These are phyloP conservation scores for Kuraishia capsulata DNA, from an alignment of 805 yeast species.

Conservation along the genomic window DNA sequence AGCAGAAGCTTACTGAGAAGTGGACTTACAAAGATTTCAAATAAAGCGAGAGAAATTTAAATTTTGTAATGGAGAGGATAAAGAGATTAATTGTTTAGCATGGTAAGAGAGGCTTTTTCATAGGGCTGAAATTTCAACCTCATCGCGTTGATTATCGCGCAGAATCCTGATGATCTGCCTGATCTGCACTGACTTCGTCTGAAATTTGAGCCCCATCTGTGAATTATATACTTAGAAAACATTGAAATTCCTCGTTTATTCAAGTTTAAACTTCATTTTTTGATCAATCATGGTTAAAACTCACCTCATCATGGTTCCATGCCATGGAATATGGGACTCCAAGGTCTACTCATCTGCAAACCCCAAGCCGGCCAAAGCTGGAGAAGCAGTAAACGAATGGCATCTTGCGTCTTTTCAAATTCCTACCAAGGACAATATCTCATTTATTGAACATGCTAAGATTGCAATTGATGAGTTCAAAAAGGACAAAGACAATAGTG, in stretches of 20 bases:
- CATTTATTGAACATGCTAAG: constrained; percentile 54
- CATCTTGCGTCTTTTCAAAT: constrained; percentile 54
- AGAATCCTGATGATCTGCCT: no score
- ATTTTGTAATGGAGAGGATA: no score
- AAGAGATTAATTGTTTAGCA: no score
- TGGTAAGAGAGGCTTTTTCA: no score
- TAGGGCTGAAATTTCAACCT: not conserved
- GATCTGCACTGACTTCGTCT: no score
- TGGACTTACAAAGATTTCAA: constrained; percentile 90
- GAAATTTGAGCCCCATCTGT: no score
- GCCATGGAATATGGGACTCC: constrained; percentile 20
- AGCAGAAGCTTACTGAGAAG: constrained; percentile 77
- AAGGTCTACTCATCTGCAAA: constrained; percentile 1
- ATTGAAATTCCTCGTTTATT: no score
- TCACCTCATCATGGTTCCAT: constrained; percentile 40
- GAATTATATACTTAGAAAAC: no score
- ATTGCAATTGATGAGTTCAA: constrained; percentile 29
- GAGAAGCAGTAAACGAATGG: constrained; percentile 58
- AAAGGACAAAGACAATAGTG: constrained; percentile 9
- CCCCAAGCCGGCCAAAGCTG: constrained; percentile 6
- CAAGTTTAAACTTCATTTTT: no score
- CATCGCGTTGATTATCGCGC: no score
- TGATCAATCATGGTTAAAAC: not conserved
- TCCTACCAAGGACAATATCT: constrained; percentile 60
- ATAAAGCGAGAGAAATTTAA: constrained; percentile 24